Evolutionary conservation across 1,139 yeast species (phyloP), one percentile per base, ranked within the genome.

Genomic region (Cylindricascospora bacillispora): DNA sequence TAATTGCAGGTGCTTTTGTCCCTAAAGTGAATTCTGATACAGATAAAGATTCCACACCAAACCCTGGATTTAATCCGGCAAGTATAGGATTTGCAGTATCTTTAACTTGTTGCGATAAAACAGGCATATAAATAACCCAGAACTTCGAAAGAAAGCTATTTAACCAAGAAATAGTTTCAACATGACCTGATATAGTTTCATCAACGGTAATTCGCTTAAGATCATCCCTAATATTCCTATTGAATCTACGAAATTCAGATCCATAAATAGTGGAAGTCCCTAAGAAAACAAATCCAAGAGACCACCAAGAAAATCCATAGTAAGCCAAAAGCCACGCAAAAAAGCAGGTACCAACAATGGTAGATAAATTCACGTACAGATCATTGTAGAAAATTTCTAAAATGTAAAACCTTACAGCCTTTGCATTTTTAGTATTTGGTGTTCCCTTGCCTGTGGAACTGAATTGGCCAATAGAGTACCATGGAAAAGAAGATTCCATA

Each of bases 81-180:
- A 80, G 58, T 17, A 68, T 62, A 25, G 70, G 73, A 44, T 77
- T 78, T 12, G 82, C 77, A 45, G 68, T 70, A 31, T 65, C 68
- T 56, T 72, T 65, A 17, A 79, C 89, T 52, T 71, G 73, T 44
- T 77, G 81, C n/a, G 83, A 74, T 33, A 80, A 60, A 1, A 81
- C 82, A 24, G 89, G 89, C 93, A 80, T 79, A 45, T 79, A 79
- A 39, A 79, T 77, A 34, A 77, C 80, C 93, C 93, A 80, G 47
- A 80, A 78, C 52, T 79, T 80, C 29, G 74, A 74, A 52, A 79
- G 55, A 45, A 80, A 78, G 15, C 75, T 69, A 47, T 80, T 80
- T 45, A 79, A 55, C 93, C 93, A 80, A 40, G 73, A 73, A 72
- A 79, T 77, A 6, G 83, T 73, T 56, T 80, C 93, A 36, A 66